Conservation (phyloP, 768 basidiomycete species). For the Tulasnella sp. region DNA sequence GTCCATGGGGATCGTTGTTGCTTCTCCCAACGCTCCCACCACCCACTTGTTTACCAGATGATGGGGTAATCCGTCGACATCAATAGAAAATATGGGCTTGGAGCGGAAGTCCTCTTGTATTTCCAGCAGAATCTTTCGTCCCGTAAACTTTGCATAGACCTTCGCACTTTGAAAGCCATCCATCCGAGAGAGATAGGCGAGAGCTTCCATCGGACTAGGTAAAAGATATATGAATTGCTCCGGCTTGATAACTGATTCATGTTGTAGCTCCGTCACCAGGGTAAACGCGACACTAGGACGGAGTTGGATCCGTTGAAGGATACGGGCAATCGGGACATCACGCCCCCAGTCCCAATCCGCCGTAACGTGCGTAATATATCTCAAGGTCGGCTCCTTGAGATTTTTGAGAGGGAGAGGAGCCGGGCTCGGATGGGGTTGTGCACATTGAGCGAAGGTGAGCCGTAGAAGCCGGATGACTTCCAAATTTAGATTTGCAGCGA, state of each 20-base stretch:
- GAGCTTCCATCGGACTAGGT: neutral
- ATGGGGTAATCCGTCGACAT: neutral
- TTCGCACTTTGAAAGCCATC: neutral
- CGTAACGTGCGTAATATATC: neutral
- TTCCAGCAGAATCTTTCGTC: neutral
- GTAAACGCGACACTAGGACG: neutral
- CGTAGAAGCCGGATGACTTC: neutral
- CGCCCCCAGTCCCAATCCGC: neutral
- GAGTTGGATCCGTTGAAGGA: neutral
- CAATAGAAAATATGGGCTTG: neutral
- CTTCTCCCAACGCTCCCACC: neutral
- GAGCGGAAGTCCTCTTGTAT: neutral
- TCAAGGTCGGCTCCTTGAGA: neutral
- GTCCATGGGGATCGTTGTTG: neutral
- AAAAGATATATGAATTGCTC: neutral
- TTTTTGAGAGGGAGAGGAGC: neutral
- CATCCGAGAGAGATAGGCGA: neutral
- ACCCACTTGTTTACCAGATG: neutral
- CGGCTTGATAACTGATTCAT: neutral
- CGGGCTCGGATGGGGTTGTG: neutral
- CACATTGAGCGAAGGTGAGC: neutral
- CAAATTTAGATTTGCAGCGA: neutral
- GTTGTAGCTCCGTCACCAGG: neutral
- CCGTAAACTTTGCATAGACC: neutral
- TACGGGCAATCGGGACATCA: neutral